Evolutionary conservation across 2,329 filamentous ascomycete species (phyloP).

Genomic region (Diaporthe capsici): DNA sequence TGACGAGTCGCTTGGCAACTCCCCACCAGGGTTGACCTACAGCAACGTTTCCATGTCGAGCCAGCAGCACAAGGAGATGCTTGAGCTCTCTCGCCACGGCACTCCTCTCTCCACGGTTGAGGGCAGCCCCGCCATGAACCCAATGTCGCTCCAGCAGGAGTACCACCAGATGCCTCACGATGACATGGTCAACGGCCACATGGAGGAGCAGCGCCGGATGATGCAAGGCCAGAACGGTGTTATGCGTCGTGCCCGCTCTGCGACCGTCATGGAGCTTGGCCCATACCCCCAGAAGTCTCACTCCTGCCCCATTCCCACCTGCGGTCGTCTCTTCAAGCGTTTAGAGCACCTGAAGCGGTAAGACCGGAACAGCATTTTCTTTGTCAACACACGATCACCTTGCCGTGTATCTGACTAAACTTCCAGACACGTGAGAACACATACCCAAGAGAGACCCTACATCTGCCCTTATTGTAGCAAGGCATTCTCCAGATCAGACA

Average conservation of each 20-base stretch:
- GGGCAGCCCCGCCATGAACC: slow-evolving; percentile 82
- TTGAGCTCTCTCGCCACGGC: slow-evolving; percentile 88
- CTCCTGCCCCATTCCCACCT: slow-evolving; percentile 98
- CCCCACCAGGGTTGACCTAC: slow-evolving; percentile 82
- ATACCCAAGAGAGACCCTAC: slow-evolving; percentile 99
- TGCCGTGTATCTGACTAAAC: slow-evolving; percentile 62
- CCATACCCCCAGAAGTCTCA: slow-evolving; percentile 98
- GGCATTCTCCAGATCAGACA: slow-evolving; percentile 98
- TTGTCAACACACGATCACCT: slow-evolving; percentile 55
- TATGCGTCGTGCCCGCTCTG: slow-evolving; percentile 90
- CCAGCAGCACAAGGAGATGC: slow-evolving; percentile 82
- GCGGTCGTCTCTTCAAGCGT: slow-evolving; percentile 97
- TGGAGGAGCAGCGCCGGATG: slow-evolving; percentile 75
- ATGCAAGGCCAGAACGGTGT: slow-evolving; percentile 81
- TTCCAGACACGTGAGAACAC: slow-evolving; percentile 95
- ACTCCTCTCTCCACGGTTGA: slow-evolving; percentile 91
- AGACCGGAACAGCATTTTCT: slow-evolving; percentile 63
- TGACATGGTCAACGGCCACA: slow-evolving; percentile 71
- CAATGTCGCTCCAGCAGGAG: slow-evolving; percentile 79
- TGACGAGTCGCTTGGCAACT: slow-evolving; percentile 84
- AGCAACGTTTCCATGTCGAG: slow-evolving; percentile 76
- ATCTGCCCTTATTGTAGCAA: slow-evolving; percentile 98
- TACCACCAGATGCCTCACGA: slow-evolving; percentile 75
- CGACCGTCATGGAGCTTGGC: slow-evolving; percentile 95
- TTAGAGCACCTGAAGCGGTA: slow-evolving; percentile 99